Evolutionary conservation across 1,284 basidiomycete species (phyloP).

Genomic region (Tilletia caries): DNA sequence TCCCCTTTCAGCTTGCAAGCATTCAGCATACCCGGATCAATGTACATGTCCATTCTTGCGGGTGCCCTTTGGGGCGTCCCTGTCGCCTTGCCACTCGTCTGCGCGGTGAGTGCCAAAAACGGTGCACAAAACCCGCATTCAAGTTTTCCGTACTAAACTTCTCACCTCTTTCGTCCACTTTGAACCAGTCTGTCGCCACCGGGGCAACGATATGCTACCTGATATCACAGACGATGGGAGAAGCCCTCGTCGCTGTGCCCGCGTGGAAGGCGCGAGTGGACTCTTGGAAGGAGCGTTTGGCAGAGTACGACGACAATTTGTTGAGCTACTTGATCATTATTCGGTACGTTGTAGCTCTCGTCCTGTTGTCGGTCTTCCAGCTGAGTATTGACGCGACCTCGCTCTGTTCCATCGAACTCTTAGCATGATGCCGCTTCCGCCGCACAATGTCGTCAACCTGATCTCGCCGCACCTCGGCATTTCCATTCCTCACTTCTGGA

Average conservation of each 20-base stretch:
- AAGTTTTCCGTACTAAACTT: slow-evolving; percentile 9
- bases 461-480: slow-evolving; percentile 91
- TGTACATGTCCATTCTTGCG: slow-evolving; percentile 95
- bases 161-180: not conserved
- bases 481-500: slow-evolving; percentile 78
- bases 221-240: slow-evolving; percentile 79
- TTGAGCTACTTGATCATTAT: slow-evolving; percentile 82
- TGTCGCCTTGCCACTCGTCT: slow-evolving; percentile 81
- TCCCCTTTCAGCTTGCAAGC: slow-evolving; percentile 65
- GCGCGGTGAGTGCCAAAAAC: slow-evolving; percentile 59
- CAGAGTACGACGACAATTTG: slow-evolving; percentile 70
- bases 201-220: slow-evolving; percentile 91
- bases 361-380: not conserved
- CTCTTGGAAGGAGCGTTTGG: slow-evolving; percentile 72
- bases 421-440: slow-evolving; percentile 83
- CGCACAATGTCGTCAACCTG: slow-evolving; percentile 77
- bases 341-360: slow-evolving; percentile 16
- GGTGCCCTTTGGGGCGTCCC: slow-evolving; percentile 95
- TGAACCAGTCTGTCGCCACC: slow-evolving; percentile 70
- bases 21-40: slow-evolving; percentile 92
- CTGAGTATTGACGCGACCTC: not conserved
- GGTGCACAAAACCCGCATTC: not conserved
- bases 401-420: not conserved
- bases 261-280: slow-evolving; percentile 74
- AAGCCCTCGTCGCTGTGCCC: slow-evolving; percentile 57